These are phyloP conservation scores for Blepharisma undulans DNA, from an alignment of 169 alveolate genomes.

Conservation along the genomic window DNA sequence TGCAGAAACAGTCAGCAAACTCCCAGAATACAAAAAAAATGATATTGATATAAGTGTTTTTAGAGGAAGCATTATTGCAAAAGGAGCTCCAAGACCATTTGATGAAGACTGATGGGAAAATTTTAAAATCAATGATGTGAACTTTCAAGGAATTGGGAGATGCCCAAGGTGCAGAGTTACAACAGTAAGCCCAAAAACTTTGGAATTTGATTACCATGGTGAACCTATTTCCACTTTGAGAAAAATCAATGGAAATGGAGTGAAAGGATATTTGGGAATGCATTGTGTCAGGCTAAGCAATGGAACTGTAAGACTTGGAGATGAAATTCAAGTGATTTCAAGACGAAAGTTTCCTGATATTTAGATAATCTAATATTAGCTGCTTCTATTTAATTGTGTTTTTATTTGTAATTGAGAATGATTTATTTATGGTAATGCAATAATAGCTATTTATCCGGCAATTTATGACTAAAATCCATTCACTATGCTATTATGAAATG, in stretches of 20 bases:
- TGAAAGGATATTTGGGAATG: slow-evolving; percentile 1
- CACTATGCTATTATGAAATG: too few species aligned
- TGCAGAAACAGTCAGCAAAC: not conserved
- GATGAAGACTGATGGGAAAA: not conserved
- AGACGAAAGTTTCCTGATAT: not conserved
- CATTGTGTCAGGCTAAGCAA: not conserved
- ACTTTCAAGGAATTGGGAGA: not conserved
- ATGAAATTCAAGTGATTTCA: not conserved
- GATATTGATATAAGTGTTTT: not conserved
- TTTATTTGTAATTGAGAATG: too few species aligned
- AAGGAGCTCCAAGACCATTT: not conserved
- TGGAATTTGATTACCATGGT: not conserved
- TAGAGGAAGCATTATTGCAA: not conserved
- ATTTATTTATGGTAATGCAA: too few species aligned
- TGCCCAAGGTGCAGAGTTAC: not conserved
- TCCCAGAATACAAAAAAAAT: not conserved
- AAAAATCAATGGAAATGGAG: slow-evolving; percentile 5
- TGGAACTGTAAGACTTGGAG: not conserved
- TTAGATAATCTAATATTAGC: too few species aligned
- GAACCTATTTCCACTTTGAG: not conserved
- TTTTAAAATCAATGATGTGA: not conserved
- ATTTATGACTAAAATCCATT: too few species aligned
- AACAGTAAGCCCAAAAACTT: not conserved
- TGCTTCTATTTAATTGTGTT: too few species aligned
- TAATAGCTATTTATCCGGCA: too few species aligned